A percentile compares a stretch with the other conserved stretches of the same genome.
Conservation (phyloP, 768 basidiomycete genomes). For the Boletus vinaceobasis region DNA sequence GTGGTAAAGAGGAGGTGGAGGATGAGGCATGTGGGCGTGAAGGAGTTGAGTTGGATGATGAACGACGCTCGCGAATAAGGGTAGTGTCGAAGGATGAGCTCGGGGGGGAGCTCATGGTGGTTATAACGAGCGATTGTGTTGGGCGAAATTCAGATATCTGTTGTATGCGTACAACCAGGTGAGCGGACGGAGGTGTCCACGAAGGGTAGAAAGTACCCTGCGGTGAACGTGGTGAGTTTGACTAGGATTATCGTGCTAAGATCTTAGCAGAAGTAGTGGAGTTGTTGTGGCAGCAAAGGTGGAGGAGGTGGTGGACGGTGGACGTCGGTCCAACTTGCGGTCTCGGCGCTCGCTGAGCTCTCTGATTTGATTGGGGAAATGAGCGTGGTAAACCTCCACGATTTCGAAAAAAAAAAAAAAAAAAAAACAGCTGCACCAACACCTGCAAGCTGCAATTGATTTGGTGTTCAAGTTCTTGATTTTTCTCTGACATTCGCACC, state of each 20-base stretch:
- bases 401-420: background rate
- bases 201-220: background rate
- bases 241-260: background rate
- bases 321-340: background rate
- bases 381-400: background rate
- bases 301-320: background rate
- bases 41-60: conserved; percentile 24
- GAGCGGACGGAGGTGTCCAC: background rate
- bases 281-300: no score
- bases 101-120: conserved; percentile 18
- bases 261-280: background rate
- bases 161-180: background rate
- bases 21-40: conserved; percentile 33
- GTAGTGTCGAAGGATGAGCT: conserved; percentile 15
- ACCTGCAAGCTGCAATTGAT: background rate
- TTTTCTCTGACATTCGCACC: background rate
- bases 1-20: conserved; percentile 24
- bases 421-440: background rate
- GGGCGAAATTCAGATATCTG: background rate
- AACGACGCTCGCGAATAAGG: conserved; percentile 23
- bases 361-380: background rate
- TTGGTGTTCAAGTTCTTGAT: background rate
- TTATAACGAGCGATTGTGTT: background rate
- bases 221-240: background rate
- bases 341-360: background rate